These are phyloP conservation scores for Trypanosoma caninum DNA, from an alignment of 208 protist genomes.

Conservation along the genomic window DNA sequence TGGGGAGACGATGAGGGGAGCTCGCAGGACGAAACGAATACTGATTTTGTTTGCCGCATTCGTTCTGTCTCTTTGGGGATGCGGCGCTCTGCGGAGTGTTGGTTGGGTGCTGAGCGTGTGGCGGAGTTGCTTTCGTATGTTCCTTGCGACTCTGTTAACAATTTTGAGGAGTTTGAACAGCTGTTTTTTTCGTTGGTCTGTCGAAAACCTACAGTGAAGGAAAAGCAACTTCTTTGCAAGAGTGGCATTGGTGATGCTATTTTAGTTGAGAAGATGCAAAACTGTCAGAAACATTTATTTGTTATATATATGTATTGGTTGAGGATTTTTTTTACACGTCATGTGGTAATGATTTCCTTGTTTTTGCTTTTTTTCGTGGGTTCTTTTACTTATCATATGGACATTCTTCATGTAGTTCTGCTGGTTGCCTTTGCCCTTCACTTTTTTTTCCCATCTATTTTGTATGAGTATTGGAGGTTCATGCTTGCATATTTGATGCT, in stretches of 20 bases:
- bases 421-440: constrained; percentile 15
- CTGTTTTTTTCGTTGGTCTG: constrained; percentile 10
- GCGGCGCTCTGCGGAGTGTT: background rate
- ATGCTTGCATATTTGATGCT: constrained; percentile 19
- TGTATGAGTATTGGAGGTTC: constrained; percentile 6
- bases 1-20: too few species aligned
- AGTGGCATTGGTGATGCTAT: constrained; percentile 5
- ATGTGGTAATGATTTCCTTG: constrained; percentile 15
- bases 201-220: background rate
- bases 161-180: constrained; percentile 4
- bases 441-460: constrained; percentile 8
- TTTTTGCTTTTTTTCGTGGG: constrained; percentile 20
- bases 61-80: background rate
- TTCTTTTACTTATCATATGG: constrained; percentile 28
- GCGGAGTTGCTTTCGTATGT: constrained; percentile 12
- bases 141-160: background rate
- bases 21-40: background rate
- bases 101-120: constrained; percentile 14
- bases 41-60: background rate
- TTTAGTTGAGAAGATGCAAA: constrained; percentile 14
- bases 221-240: background rate
- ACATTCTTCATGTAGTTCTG: constrained; percentile 19
- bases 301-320: constrained; percentile 11
- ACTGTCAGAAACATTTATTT: background rate
- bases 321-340: constrained; percentile 12